Conservation (phyloP, 73 alveolate genomes). For the Uronychia setigera region DNA sequence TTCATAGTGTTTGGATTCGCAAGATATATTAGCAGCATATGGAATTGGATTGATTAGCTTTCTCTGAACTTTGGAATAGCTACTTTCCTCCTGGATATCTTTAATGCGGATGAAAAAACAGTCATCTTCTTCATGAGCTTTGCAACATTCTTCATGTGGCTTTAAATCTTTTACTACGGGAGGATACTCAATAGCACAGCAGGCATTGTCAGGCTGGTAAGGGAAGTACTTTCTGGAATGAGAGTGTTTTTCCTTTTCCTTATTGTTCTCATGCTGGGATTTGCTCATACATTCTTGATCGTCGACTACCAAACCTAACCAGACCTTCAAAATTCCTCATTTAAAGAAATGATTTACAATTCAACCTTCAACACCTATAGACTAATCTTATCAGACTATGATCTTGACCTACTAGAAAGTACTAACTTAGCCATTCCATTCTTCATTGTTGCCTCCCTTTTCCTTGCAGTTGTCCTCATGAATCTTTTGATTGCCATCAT, state of each 20-base stretch:
- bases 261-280: neutral
- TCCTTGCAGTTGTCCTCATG: no score
- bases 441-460: no score
- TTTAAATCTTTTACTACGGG: neutral
- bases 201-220: neutral
- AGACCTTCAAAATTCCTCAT: neutral
- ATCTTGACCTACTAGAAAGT: no score
- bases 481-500: no score
- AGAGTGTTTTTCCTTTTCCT: neutral
- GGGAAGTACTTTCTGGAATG: neutral
- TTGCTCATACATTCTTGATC: neutral
- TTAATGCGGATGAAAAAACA: neutral
- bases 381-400: no score
- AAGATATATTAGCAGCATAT: neutral
- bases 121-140: neutral
- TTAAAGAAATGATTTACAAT: no score
- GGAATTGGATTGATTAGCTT: neutral
- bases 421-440: no score
- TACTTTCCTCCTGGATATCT: neutral
- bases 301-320: neutral
- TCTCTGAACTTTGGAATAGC: neutral
- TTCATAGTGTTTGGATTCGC: neutral
- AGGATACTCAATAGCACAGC: neutral
- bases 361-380: neutral
- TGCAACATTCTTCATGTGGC: neutral